Evolutionary conservation across 2,329 filamentous ascomycete genomes (phyloP), one percentile per base, ranked within the genome.

Genomic region (Neodidymelliopsis sp.): DNA sequence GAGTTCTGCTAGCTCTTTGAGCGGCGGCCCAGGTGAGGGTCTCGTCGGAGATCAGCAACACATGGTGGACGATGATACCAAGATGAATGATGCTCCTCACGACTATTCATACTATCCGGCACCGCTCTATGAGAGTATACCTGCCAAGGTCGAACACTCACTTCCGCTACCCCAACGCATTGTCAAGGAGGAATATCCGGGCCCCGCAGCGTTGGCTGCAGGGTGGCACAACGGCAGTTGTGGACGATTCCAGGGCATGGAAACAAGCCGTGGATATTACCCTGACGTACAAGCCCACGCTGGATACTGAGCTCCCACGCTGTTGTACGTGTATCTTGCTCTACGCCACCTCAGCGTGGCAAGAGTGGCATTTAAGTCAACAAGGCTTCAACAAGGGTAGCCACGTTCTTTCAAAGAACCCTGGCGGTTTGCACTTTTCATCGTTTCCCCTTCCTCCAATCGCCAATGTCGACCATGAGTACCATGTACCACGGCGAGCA

Each of bases 71-170:
- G 69, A 71, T 10, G 71, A 74, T 27, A 46, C 39, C 5, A 74
- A 74, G 57, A 67, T 73, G 49, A 74, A 77, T 31, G 75, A 77
- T 18, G 62, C 65, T 7, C 70, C 66, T 25, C 70, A 75, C 15
- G 74, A 74, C 11, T 80, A 80, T 55, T 73, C 74, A n/a, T 79
- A 80, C 63, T 77, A 74, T 27, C 75, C 77, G 1, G 64, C 66
- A 3, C 65, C 76, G 2, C 66, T 79, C 24, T 78, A 77, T 58
- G 75, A 79, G 39, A 65, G 58, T 4, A 60, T 75, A 5, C 66
- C 63, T 4, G 11, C 62, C 13, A 74, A 73, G 42, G 34, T 63
- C 4, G 71, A 74, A 38, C 46, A 47, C 13, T 54, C 60, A 2
- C 62, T 67, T 47, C 63, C 76, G 47, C 58, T 67, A 54, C 54